A percentile compares a stretch with the other conserved stretches of the same genome.
Conservation (phyloP, 192 early-diverging fungal genomes). For the Allomyces macrogynus region DNA sequence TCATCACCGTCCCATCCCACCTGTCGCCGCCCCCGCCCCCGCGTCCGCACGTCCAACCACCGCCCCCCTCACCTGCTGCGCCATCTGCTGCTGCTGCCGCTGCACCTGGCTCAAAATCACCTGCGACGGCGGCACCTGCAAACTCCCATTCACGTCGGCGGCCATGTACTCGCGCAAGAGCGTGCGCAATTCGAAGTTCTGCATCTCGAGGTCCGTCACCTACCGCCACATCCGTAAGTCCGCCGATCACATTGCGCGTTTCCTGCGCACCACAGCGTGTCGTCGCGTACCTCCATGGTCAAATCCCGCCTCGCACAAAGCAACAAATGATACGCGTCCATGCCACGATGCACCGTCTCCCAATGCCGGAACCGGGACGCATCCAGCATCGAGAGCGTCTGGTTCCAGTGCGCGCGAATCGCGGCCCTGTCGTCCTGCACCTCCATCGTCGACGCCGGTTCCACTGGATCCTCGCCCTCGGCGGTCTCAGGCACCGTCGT, state of each 20-base stretch:
- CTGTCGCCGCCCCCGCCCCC: too few species aligned
- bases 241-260: too few species aligned
- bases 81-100: not conserved
- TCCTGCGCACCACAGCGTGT: too few species aligned
- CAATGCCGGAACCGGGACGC: not conserved
- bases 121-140: conserved; percentile 29
- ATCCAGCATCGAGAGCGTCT: not conserved
- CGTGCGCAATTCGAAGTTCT: conserved; percentile 29
- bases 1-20: too few species aligned
- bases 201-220: conserved; percentile 16
- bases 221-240: too few species aligned
- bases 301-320: conserved; percentile 18
- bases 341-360: conserved; percentile 20
- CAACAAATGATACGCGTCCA: conserved; percentile 27
- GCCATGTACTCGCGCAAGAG: conserved; percentile 30
- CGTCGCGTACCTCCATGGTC: conserved; percentile 11
- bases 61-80: too few species aligned
- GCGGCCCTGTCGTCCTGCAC: not conserved
- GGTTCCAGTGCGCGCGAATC: not conserved
- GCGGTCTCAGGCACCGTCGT: not conserved
- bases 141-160: conserved; percentile 27
- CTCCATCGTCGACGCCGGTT: not conserved
- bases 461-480: not conserved
- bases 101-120: conserved; percentile 21
- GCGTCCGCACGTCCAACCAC: too few species aligned